Conservation (phyloP, 352 stramenopile species). For the Phytophthora citrophthora region DNA sequence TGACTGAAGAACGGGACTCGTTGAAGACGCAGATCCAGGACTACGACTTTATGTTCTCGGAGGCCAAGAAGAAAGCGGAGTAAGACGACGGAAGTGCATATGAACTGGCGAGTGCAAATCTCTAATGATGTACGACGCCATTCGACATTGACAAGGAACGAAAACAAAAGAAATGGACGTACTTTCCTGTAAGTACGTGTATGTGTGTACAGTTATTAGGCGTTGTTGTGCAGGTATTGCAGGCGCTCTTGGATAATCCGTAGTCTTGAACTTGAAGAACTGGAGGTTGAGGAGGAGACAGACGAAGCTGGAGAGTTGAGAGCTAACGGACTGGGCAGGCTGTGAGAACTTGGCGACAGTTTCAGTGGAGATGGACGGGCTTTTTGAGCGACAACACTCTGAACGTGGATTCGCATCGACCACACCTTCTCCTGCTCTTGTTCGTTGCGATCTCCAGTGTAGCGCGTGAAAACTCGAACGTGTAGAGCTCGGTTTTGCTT, state of each 20-base stretch:
- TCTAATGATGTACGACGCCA: neutral
- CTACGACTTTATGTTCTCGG: conserved; percentile 91
- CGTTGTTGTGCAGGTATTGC: conserved; percentile 53
- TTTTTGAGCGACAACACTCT: conserved; percentile 23
- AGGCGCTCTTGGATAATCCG: conserved; percentile 72
- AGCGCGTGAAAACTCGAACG: conserved; percentile 68
- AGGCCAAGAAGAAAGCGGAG: conserved; percentile 87
- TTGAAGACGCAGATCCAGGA: conserved; percentile 86
- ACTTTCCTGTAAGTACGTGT: conserved; percentile 4
- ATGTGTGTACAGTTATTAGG: neutral
- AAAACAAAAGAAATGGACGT: conserved; percentile 3
- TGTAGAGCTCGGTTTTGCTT: conserved; percentile 53
- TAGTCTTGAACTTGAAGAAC: conserved; percentile 43
- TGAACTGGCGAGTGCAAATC: neutral
- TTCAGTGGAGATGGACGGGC: conserved; percentile 9
- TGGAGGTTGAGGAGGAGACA: conserved; percentile 35
- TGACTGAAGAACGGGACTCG: conserved; percentile 69
- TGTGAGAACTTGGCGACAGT: conserved; percentile 15
- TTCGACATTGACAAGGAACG: conserved; percentile 4
- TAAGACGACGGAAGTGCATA: conserved; percentile 37
- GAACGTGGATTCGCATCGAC: conserved; percentile 73
- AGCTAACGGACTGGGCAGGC: conserved; percentile 13
- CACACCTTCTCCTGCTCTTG: conserved; percentile 39
- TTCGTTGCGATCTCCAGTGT: conserved; percentile 8
- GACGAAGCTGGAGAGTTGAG: conserved; percentile 35